Percentiles rank a stretch among this genome's conserved stretches.
Conservation (phyloP, 148 eudicot genomes). For the Silene uniflora region DNA sequence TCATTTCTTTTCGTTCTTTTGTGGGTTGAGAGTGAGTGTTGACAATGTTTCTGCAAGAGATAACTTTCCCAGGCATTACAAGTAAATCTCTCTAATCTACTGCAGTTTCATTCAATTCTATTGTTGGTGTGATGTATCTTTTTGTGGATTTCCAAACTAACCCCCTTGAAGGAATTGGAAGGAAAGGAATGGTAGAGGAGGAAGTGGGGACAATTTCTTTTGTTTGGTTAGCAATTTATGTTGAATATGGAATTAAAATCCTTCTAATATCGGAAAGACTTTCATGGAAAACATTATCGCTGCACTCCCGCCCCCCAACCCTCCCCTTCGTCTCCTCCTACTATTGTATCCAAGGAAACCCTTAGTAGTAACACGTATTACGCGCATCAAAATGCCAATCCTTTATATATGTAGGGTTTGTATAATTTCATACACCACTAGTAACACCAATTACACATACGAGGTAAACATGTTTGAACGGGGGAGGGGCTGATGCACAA, state of each 20-base stretch:
- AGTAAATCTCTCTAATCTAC: background rate
- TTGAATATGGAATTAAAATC: background rate
- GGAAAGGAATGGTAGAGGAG: background rate
- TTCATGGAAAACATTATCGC: background rate
- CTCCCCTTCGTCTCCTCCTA: background rate
- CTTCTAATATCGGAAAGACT: background rate
- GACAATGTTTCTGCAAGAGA: background rate
- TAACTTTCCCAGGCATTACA: background rate
- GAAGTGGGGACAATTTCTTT: background rate
- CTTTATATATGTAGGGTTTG: background rate
- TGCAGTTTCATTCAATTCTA: background rate
- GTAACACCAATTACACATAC: background rate
- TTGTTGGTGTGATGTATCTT: background rate
- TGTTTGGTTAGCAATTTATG: background rate
- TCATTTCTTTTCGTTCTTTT: background rate
- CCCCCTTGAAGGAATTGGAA: background rate
- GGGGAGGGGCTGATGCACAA: background rate
- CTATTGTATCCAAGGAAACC: background rate
- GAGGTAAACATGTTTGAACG: background rate
- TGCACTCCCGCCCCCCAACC: background rate
- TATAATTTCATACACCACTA: background rate
- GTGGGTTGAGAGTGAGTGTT: background rate
- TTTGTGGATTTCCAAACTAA: background rate
- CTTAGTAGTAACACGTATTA: background rate
- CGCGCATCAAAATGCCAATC: background rate